Base-by-base conservation (phyloP, 2,329 filamentous ascomycete species). In the Exophiala sp. region DNA sequence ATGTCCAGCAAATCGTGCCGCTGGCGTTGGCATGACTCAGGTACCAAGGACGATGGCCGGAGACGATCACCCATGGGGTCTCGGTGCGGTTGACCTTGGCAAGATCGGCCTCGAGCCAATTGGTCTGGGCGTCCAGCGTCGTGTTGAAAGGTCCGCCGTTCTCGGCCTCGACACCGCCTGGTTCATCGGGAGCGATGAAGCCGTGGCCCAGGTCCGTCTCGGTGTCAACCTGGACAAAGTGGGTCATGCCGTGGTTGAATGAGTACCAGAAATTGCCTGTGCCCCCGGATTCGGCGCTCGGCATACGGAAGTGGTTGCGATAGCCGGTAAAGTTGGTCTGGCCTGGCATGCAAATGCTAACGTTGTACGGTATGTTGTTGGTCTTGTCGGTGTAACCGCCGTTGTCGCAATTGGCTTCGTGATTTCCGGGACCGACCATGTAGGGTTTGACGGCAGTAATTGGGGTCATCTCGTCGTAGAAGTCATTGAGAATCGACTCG, bases 231-330 rank as follows among this genome's bases (percentile, higher is more conserved):
- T 71, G 66, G 57, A 79, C 66, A 54, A 79, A 79, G 62, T 80
- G 77, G 2, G 74, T 76, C 14, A 78, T 66, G 21, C 77, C 77
- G 59, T 80, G 78, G 67, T 80, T 76, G 60, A 79, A 80, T 1
- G 74, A 78, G 66, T 80, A 79, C 77, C 77, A 80, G 62, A 79
- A 76, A 69, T 78, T 79, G 50, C 73, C 69, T 7, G 78, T 73
- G 34, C 77, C 77, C 3, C 73, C 73, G 8, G 69, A 69, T 59
- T 78, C 75, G 1, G 62, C 55, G 20, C 77, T 77, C 1, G 76
- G 75, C 74, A 78, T 79, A 46, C 72, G 71, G 70, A 80, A 80
- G 42, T 76, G 75, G 64, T 79, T 67, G 59, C 77, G 73, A 64
- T 69, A 79, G 5, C 74, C 71, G 12, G 76, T 79, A 65, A 75